A percentile compares a stretch with the other conserved stretches of the same genome.
These are phyloP conservation scores for Geotrichum fermentans DNA, from an alignment of 1,139 yeast species.

Conservation along the genomic window DNA sequence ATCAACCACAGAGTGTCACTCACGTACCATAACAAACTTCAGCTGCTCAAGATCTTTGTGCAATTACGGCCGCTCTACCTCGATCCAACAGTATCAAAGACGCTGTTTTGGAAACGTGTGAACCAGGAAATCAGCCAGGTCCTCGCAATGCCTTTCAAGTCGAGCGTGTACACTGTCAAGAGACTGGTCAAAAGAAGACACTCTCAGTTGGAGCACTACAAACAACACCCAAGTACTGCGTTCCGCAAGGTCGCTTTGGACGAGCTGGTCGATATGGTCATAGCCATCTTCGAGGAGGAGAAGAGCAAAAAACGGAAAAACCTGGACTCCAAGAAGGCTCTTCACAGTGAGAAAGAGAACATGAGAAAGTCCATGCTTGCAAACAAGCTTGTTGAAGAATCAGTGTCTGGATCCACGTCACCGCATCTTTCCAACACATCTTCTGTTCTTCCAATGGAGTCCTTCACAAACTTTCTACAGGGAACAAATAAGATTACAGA, in stretches of 20 bases:
- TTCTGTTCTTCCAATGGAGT: neutral
- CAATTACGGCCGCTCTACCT: conserved; percentile 11
- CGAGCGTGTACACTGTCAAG: conserved; percentile 16
- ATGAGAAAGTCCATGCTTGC: conserved; percentile 5
- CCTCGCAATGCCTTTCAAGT: conserved; percentile 13
- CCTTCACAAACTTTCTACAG: conserved; percentile 3
- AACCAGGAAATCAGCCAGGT: conserved; percentile 12
- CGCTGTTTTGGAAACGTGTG: conserved; percentile 14
- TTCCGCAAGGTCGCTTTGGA: conserved; percentile 8
- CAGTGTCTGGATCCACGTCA: neutral
- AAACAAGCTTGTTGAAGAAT: neutral
- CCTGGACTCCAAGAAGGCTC: conserved; percentile 1
- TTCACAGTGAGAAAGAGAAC: neutral
- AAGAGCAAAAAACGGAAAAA: conserved; percentile 3
- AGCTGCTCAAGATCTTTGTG: conserved; percentile 11
- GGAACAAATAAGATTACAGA: neutral
- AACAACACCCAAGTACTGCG: conserved; percentile 2
- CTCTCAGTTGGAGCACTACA: conserved; percentile 2
- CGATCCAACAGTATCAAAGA: conserved; percentile 16
- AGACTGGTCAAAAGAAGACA: conserved; percentile 12
- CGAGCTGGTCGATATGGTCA: conserved; percentile 8
- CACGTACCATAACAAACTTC: conserved; percentile 10
- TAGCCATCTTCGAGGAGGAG: conserved; percentile 11
- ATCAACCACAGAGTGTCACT: conserved; percentile 13
- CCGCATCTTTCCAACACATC: neutral